Percentiles rank a stretch among this genome's conserved stretches.
phyloP scores from a whole-genome alignment of 768 basidiomycete genomes.

The Mycena maculata region DNA sequence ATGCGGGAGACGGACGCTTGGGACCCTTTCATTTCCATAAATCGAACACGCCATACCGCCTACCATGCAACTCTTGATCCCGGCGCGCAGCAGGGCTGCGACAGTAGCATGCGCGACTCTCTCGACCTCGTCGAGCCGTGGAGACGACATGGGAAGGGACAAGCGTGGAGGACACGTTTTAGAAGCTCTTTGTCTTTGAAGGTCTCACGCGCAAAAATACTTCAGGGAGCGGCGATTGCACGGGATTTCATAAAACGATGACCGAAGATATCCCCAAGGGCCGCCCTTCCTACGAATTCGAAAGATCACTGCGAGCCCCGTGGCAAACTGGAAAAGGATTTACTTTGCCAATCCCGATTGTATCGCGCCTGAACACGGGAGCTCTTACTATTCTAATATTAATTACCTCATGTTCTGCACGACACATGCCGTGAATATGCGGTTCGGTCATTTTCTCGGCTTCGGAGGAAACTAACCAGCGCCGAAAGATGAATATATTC shows the following conservation, averaged over 20 bases:
- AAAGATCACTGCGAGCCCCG: too few species aligned
- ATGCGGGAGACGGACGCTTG: conserved; percentile 45
- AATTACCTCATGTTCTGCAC: too few species aligned
- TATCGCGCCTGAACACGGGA: too few species aligned
- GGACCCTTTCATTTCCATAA: conserved; percentile 50
- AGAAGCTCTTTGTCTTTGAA: not conserved
- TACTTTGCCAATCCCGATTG: too few species aligned
- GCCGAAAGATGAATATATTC: too few species aligned
- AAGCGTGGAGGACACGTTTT: conserved; percentile 25
- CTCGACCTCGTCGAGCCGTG: conserved; percentile 38
- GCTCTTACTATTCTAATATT: too few species aligned
- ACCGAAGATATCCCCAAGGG: too few species aligned
- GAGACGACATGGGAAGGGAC: conserved; percentile 15
- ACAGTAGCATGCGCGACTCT: conserved; percentile 42
- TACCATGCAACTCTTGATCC: conserved; percentile 50
- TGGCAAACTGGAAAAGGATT: too few species aligned
- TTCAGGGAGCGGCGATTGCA: not conserved
- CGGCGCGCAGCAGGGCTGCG: conserved; percentile 35
- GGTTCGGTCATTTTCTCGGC: too few species aligned
- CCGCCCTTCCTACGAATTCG: too few species aligned
- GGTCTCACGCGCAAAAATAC: conserved; percentile 15
- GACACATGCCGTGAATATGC: too few species aligned
- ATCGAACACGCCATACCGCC: conserved; percentile 54
- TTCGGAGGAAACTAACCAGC: too few species aligned
- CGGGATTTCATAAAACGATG: not conserved